Evolutionary conservation across 2,329 filamentous ascomycete species (phyloP).

Genomic region (Pseudogymnoascus sp.): DNA sequence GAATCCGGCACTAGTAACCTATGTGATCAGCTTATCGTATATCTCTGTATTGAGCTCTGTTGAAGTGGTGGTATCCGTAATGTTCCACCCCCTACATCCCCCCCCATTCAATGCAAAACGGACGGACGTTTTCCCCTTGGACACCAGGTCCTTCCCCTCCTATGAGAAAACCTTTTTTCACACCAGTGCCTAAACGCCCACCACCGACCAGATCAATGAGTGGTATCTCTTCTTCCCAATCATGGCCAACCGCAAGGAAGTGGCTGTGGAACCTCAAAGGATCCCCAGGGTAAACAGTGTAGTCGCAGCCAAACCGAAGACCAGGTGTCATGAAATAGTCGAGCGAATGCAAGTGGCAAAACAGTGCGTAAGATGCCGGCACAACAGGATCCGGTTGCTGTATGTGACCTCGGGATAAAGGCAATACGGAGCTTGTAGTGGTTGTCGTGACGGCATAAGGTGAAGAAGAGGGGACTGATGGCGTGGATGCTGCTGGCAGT

Average conservation of each 20-base stretch:
- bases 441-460: constrained; percentile 34
- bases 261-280: constrained; percentile 92
- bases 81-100: constrained; percentile 58
- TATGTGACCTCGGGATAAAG: constrained; percentile 19
- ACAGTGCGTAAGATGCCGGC: constrained; percentile 61
- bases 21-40: background rate
- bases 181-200: constrained; percentile 81
- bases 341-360: constrained; percentile 65
- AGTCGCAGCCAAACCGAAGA: constrained; percentile 87
- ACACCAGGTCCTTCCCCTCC: constrained; percentile 52
- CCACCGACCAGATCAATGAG: constrained; percentile 79
- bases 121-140: constrained; percentile 43
- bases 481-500: background rate
- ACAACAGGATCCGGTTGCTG: constrained; percentile 29
- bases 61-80: background rate
- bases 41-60: background rate
- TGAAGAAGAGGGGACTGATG: constrained; percentile 5
- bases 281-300: constrained; percentile 91
- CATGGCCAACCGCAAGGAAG: constrained; percentile 74
- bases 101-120: constrained; percentile 89
- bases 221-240: constrained; percentile 81
- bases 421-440: constrained; percentile 34
- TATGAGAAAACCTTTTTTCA: constrained; percentile 91
- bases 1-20: background rate
- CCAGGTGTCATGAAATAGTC: constrained; percentile 88